These are phyloP conservation scores for Ascoidea rubescens DNA, from an alignment of 805 yeast species.

Conservation along the genomic window DNA sequence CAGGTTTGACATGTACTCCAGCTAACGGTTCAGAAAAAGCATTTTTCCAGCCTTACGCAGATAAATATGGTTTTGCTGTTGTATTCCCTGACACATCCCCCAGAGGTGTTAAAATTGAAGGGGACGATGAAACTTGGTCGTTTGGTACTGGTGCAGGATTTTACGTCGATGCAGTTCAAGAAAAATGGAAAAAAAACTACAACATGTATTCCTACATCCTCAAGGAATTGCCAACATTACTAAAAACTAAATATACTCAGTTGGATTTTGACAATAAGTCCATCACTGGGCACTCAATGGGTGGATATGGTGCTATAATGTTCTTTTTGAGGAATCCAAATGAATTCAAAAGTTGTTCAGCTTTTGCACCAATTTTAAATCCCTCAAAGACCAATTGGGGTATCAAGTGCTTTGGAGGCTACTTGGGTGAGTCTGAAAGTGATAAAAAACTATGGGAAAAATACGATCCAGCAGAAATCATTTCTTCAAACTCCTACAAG, in stretches of 20 bases:
- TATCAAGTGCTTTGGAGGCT: slow-evolving; percentile 63
- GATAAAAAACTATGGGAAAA: slow-evolving; percentile 40
- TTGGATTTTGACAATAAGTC: slow-evolving; percentile 51
- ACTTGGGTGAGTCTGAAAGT: slow-evolving; percentile 37
- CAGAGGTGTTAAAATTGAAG: slow-evolving; percentile 62
- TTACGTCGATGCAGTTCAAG: slow-evolving; percentile 71
- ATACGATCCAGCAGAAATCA: slow-evolving; percentile 77
- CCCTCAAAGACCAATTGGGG: slow-evolving; percentile 84
- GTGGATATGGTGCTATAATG: slow-evolving; percentile 86
- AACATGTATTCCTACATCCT: slow-evolving; percentile 79
- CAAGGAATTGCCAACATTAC: slow-evolving; percentile 47
- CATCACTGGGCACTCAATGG: slow-evolving; percentile 97
- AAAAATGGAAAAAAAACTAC: slow-evolving; percentile 61
- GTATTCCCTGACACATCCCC: slow-evolving; percentile 97
- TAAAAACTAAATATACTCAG: slow-evolving; percentile 26
- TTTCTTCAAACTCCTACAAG: slow-evolving; percentile 32
- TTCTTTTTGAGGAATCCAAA: slow-evolving; percentile 50
- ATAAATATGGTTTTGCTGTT: slow-evolving; percentile 70
- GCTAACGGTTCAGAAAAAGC: slow-evolving; percentile 92
- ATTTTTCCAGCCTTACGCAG: slow-evolving; percentile 68
- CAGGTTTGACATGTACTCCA: slow-evolving; percentile 91
- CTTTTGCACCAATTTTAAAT: slow-evolving; percentile 82
- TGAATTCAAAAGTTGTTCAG: slow-evolving; percentile 62
- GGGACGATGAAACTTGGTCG: slow-evolving; percentile 79
- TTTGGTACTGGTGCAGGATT: slow-evolving; percentile 95